Base-by-base conservation (phyloP, 352 stramenopile species). In the Phytopythium delawarense region DNA sequence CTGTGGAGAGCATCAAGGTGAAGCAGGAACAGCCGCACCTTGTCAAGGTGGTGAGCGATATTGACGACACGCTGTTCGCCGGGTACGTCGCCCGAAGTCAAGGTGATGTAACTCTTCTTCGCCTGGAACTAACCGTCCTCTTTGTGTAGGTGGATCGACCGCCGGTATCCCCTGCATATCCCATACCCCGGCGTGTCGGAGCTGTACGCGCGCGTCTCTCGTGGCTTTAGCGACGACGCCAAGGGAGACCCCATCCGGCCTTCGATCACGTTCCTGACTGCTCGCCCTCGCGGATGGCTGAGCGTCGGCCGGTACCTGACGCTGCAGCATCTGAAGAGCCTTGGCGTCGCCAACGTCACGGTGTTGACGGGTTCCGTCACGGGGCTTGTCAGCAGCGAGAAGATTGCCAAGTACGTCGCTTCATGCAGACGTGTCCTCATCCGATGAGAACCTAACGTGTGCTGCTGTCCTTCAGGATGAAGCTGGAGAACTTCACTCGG, bases 31-130 rank as follows among this genome's bases (percentile, higher is more conserved):
- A 73, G 40, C 79, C 84, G 18, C 61, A 84, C 6, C 67, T 94
- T n/a, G 61, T 94, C 32, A 94, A 94, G 61, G 85, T 94, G 7
- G 73, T 94, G n/a, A 94, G 86, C 54, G 86, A 94, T 54, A 94
- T 94, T 42, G 86, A 94, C 46, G 86, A 94, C 64, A 94, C 86
- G 30, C 66, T 94, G 7, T 93, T 91, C 42, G 69, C 86, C 9
- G 86, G 86, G 35, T 83, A 63, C 35, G 57, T 62, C 21, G 4
- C n/a, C 21, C 57, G 40, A 28, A 11, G 5, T 44, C 3, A 34
- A 30, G 25, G n/a, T 15, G 5, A 35, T 42, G 16, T 8, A 12
- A 1, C n/a, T 48, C 4, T 46, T 7, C 4, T 40, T 40, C 13
- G 13, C 42, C 23, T 12, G 42, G 11, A 4, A 21, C 23, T 48